These are phyloP conservation scores for Cercospora sp. DNA, from an alignment of 2,329 filamentous ascomycete genomes.

Conservation along the genomic window DNA sequence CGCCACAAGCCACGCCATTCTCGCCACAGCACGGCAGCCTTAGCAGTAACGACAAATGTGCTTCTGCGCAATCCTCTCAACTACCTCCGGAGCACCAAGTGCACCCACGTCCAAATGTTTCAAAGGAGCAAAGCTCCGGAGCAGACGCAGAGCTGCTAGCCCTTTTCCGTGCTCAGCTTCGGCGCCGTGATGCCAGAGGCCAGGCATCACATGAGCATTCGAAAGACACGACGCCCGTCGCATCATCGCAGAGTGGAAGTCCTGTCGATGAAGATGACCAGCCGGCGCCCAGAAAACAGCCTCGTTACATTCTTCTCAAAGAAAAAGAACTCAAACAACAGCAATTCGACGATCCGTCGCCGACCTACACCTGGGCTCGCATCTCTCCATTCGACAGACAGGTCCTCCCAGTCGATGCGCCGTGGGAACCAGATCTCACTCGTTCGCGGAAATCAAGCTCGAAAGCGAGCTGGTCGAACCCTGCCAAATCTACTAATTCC, in stretches of 20 bases:
- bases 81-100: background rate
- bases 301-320: background rate
- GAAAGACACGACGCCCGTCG: background rate
- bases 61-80: background rate
- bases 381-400: background rate
- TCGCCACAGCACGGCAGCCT: background rate
- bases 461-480: background rate
- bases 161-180: background rate
- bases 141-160: background rate
- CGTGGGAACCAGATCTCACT: background rate
- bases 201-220: background rate
- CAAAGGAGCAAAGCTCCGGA: background rate
- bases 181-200: background rate
- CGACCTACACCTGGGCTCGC: background rate
- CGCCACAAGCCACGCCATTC: background rate
- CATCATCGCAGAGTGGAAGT: background rate
- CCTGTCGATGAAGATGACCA: background rate
- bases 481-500: background rate
- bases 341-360: background rate
- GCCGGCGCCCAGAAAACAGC: background rate
- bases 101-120: background rate
- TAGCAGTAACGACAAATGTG: background rate
- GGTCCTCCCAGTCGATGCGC: background rate
- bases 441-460: background rate
- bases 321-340: background rate